Evolutionary conservation across 2,329 filamentous ascomycete species (phyloP).

Genomic region (Fusarium armeniacum): DNA sequence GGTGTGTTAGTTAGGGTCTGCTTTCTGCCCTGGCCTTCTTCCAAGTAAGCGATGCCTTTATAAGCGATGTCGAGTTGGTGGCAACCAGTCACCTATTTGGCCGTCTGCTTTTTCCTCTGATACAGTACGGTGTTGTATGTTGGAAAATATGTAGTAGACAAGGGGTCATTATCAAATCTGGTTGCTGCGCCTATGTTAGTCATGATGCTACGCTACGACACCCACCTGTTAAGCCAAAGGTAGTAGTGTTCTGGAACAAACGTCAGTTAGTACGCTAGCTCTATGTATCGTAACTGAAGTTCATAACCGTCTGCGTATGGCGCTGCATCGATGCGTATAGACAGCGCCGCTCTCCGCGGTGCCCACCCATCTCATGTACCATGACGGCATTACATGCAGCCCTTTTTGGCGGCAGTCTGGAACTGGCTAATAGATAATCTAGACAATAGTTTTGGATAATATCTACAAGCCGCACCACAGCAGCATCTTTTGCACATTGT

Average conservation of each 20-base stretch:
- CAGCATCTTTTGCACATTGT: background rate
- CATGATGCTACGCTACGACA: constrained; percentile 10
- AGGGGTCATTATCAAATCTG: constrained; percentile 10
- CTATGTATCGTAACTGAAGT: constrained; percentile 14
- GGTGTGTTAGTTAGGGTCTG: background rate
- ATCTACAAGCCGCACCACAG: background rate
- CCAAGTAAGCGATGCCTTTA: background rate
- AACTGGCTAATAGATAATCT: constrained; percentile 15
- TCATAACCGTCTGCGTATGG: constrained; percentile 22
- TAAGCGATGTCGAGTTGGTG: background rate
- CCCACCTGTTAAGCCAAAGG: constrained; percentile 13
- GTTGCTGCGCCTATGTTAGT: background rate
- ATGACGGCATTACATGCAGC: constrained; percentile 44
- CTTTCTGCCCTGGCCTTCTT: background rate
- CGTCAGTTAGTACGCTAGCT: constrained; percentile 35
- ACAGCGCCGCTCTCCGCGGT: constrained; percentile 39
- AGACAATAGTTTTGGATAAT: constrained; percentile 12
- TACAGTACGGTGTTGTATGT: background rate
- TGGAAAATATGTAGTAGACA: background rate
- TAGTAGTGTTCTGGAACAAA: constrained; percentile 46
- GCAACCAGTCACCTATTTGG: background rate
- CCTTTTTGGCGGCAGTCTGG: constrained; percentile 24
- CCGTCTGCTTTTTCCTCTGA: background rate
- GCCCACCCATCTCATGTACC: constrained; percentile 37
- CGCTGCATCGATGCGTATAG: constrained; percentile 32